Base-by-base conservation (phyloP, 352 stramenopile species). In the Phytopythium delawarense region DNA sequence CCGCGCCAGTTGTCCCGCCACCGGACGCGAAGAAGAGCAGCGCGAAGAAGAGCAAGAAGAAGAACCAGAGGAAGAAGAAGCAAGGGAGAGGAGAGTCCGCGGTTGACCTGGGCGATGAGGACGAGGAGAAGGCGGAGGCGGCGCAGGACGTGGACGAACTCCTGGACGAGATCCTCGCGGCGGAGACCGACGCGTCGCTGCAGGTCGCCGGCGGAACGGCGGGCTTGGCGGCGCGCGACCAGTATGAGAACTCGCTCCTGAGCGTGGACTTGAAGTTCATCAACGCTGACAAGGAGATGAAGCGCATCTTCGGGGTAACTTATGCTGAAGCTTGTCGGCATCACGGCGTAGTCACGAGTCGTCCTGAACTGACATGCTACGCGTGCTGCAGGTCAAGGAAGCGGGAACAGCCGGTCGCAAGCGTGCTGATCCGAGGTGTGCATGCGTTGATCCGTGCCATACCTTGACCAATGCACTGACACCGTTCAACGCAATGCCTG, bases 231-330 rank as follows among this genome's bases (percentile, higher is more conserved):
- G 62, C 68, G 49, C 65, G 59, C 12, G 73, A 76, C 53, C 69
- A 75, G 37, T 69, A 74, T 9, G 79, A 85, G 64, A 88, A 87
- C 49, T 74, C 72, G 18, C 65, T 95, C 1, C 79, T 95, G 6
- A 63, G 74, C 8, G 87, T 92, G 20, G 74, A 93, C 35, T 65
- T 92, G 40, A 73, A 78, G 46, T 81, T 89, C 58, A 78, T 90
- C 52, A 95, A 95, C 55, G 87, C 87, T 20, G 87, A 95, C 63
- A 92, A 88, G 64, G 87, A 95, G 69, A 94, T 95, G 87, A 94
- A 92, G 70, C 82, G 87, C 45, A 89, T 95, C 60, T 94, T 95
- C 72, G 84, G 84, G 23, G 86, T 95, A 28, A 28, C 25, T 28
- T 28, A 62, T 20, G 75, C 28, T 32, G 28, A 32, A 7, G 28